phyloP scores from a whole-genome alignment of 2,329 filamentous ascomycete species.

The Aspergillus fijiensis region DNA sequence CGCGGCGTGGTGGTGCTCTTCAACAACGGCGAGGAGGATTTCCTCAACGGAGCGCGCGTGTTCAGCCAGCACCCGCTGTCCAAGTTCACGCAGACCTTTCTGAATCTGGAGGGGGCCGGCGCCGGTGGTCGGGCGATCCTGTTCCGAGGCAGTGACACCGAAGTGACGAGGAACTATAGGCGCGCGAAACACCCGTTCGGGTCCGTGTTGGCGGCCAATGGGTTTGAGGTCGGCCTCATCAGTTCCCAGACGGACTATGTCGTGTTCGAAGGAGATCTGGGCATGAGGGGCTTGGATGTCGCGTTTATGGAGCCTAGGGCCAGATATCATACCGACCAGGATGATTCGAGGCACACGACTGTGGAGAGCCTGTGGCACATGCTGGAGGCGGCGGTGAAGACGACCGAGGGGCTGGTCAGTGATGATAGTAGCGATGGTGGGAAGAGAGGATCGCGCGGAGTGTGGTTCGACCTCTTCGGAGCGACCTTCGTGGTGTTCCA shows the following conservation, averaged over 20 bases:
- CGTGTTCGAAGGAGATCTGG: conserved; percentile 73
- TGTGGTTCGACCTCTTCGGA: conserved; percentile 95
- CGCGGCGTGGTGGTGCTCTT: conserved; percentile 80
- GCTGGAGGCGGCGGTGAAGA: conserved; percentile 78
- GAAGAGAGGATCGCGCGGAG: conserved; percentile 66
- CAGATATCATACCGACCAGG: conserved; percentile 87
- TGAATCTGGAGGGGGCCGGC: conserved; percentile 93
- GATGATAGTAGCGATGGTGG: conserved; percentile 66
- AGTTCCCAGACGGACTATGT: conserved; percentile 87
- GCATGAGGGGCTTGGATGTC: conserved; percentile 84
- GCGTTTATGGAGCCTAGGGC: conserved; percentile 86
- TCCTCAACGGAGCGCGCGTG: conserved; percentile 78
- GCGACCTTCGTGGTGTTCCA: conserved; percentile 73
- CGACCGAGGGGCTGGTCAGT: conserved; percentile 68
- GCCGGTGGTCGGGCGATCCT: conserved; percentile 84
- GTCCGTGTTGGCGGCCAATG: conserved; percentile 76
- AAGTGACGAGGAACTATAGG: conserved; percentile 78
- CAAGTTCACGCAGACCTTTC: conserved; percentile 77
- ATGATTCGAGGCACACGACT: conserved; percentile 74
- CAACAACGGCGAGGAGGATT: conserved; percentile 97
- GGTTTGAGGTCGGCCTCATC: conserved; percentile 75
- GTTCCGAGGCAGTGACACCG: conserved; percentile 83
- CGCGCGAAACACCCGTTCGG: conserved; percentile 75
- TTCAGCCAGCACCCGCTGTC: conserved; percentile 82
- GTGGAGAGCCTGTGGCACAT: conserved; percentile 81